A percentile compares a stretch with the other conserved stretches of the same genome.
These are phyloP conservation scores for Eudorina sp. DNA, from an alignment of 139 green algal species.

Conservation along the genomic window DNA sequence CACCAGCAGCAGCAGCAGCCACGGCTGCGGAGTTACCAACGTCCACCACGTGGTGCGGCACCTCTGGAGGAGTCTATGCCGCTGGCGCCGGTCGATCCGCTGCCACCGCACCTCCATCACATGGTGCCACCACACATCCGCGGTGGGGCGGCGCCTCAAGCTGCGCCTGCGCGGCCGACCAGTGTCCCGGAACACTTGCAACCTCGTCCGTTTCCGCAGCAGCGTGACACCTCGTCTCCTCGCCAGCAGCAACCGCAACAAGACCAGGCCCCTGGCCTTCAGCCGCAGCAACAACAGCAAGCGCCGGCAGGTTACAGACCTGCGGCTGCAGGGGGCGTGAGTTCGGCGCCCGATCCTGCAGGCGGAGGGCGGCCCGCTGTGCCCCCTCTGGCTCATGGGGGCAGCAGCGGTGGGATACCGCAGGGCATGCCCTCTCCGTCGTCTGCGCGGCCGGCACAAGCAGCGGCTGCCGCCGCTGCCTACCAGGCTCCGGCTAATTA, in stretches of 20 bases:
- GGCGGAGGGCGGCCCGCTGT: no score
- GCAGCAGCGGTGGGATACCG: no score
- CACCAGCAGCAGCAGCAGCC: background rate
- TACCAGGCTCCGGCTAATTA: background rate
- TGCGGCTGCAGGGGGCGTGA: no score
- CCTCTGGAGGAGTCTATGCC: background rate
- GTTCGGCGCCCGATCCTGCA: no score
- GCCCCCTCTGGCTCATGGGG: no score
- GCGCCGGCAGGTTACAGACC: no score
- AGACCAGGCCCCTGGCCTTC: background rate
- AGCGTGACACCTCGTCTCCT: background rate
- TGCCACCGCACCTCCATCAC: background rate
- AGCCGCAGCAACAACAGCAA: constrained; percentile 1
- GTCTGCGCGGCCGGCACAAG: background rate
- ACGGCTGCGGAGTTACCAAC: background rate
- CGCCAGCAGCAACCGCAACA: background rate
- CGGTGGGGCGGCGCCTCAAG: background rate
- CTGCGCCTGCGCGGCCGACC: background rate
- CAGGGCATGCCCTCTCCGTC: background rate
- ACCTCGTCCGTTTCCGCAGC: constrained; percentile 12
- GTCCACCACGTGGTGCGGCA: background rate
- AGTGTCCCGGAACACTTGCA: background rate
- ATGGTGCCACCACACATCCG: background rate
- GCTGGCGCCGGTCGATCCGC: background rate
- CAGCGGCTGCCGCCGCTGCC: background rate